Evolutionary conservation across 108 stramenopile species (phyloP).

Genomic region (Discostella pseudostelligera): DNA sequence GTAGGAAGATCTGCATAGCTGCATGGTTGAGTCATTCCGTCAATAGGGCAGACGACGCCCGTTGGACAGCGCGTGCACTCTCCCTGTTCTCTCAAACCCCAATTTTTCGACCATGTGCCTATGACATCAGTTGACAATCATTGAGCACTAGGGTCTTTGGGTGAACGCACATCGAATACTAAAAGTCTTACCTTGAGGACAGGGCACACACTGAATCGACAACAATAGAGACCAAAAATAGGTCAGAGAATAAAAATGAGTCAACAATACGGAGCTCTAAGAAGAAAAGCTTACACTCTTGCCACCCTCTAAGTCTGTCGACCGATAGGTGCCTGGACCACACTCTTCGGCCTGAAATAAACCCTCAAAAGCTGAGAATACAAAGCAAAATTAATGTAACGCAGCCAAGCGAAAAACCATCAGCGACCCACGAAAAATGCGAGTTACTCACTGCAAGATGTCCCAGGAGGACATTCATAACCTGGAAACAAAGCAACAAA

Average conservation of each 20-base stretch:
- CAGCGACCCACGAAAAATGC: neutral
- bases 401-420: neutral
- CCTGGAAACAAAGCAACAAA: neutral
- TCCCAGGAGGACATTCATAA: constrained; percentile 41
- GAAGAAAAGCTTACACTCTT: neutral
- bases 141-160: no score
- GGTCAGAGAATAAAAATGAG: neutral
- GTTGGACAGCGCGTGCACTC: constrained; percentile 80
- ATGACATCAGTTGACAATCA: no score
- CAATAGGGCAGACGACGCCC: constrained; percentile 73
- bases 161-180: no score
- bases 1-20: constrained; percentile 65
- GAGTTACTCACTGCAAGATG: constrained; percentile 17
- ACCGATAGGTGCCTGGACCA: constrained; percentile 42
- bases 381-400: neutral
- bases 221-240: neutral
- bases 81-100: constrained; percentile 76
- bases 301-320: constrained; percentile 21
- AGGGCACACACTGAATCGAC: constrained; percentile 62
- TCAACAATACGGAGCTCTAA: neutral
- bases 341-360: constrained; percentile 42
- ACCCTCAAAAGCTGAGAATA: constrained; percentile 18
- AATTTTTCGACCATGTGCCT: constrained; percentile 89
- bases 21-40: constrained; percentile 80
- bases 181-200: no score